A percentile compares a stretch with the other conserved stretches of the same genome.
phyloP scores from a whole-genome alignment of 768 basidiomycete genomes.

The Kwoniella sp. region DNA sequence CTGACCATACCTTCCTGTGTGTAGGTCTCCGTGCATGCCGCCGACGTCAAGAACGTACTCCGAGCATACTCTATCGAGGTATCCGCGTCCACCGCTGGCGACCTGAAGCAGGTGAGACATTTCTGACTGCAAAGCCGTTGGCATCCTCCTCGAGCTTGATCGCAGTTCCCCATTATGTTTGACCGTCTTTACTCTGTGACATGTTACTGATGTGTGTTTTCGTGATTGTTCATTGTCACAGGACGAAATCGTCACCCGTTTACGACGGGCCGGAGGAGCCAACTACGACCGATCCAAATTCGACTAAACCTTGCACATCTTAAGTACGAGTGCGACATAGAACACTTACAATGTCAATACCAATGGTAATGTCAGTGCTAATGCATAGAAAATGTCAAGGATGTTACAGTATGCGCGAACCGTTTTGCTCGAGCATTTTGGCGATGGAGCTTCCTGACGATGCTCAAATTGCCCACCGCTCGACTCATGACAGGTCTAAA shows the following conservation, averaged over 20 bases:
- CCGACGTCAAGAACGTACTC: constrained; percentile 81
- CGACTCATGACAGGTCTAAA: no score
- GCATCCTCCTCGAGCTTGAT: no score
- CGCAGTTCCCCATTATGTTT: background rate
- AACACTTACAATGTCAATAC: background rate
- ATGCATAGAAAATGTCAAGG: background rate
- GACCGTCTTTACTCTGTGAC: no score
- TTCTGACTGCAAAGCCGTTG: no score
- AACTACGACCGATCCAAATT: constrained; percentile 55
- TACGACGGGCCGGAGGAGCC: constrained; percentile 72
- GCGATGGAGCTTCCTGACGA: background rate
- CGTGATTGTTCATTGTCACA: constrained; percentile 49
- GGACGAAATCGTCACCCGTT: constrained; percentile 76
- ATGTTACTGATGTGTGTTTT: background rate
- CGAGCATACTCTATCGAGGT: constrained; percentile 82
- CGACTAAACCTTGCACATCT: constrained; percentile 24
- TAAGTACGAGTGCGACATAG: background rate
- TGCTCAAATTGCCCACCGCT: background rate
- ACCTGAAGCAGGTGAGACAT: constrained; percentile 65
- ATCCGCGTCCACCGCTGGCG: constrained; percentile 76
- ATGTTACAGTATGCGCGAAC: background rate
- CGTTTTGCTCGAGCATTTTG: background rate
- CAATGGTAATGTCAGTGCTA: background rate
- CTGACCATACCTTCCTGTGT: background rate
- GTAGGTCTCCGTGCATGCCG: constrained; percentile 87